Conservation (phyloP, 805 yeast genomes). For the Kazachstania bromeliacearum region DNA sequence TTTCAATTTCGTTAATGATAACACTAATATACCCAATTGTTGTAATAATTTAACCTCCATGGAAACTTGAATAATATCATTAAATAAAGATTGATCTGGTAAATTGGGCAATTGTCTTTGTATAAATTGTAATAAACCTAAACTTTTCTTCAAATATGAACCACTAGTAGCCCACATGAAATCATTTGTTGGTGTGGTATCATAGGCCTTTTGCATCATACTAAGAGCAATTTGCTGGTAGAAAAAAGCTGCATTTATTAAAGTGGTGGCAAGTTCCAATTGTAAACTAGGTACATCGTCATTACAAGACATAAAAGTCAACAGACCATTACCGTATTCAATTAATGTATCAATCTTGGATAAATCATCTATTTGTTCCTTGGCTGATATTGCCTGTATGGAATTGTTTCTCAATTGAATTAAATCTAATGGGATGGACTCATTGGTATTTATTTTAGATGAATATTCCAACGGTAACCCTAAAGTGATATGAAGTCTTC, state of each 20-base stretch:
- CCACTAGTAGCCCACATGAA: slow-evolving; percentile 23
- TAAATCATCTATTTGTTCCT: background rate
- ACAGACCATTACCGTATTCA: slow-evolving; percentile 6
- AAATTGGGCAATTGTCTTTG: background rate
- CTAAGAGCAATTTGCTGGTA: slow-evolving; percentile 17
- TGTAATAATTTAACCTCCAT: slow-evolving; percentile 18
- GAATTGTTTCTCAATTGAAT: background rate
- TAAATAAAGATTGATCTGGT: background rate
- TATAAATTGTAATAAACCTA: slow-evolving; percentile 20
- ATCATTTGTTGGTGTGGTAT: slow-evolving; percentile 10
- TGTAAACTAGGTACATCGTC: background rate
- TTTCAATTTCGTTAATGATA: slow-evolving; percentile 26
- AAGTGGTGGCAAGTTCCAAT: slow-evolving; percentile 6
- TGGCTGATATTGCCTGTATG: background rate
- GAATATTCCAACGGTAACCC: too few relatives aligned
- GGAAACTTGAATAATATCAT: slow-evolving; percentile 5
- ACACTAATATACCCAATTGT: slow-evolving; percentile 22
- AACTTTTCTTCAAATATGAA: slow-evolving; percentile 17
- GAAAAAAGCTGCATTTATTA: slow-evolving; percentile 16
- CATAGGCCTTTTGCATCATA: slow-evolving; percentile 22
- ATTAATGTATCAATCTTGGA: slow-evolving; percentile 7
- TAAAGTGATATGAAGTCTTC: too few relatives aligned
- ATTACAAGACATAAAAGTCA: background rate
- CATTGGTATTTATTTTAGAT: too few relatives aligned
- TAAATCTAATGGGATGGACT: background rate